phyloP scores from a whole-genome alignment of 495 filamentous ascomycete species.

The Massariosphaeria phaeospora region DNA sequence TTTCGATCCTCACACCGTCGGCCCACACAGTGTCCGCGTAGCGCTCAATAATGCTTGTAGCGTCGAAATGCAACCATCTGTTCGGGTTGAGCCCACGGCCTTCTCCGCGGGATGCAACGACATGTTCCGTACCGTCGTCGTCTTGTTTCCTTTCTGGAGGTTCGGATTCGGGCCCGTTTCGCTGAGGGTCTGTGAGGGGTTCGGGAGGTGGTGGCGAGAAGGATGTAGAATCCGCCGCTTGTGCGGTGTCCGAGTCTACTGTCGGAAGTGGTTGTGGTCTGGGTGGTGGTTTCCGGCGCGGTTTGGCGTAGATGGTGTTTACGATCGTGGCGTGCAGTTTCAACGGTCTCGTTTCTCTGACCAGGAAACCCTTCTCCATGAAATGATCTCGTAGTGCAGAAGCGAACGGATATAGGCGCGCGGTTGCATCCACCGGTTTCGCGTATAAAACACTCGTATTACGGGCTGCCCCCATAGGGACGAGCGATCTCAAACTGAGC shows the following conservation, averaged over 20 bases:
- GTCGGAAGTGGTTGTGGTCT: background rate
- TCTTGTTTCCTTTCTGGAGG: too few species aligned
- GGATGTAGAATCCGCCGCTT: background rate
- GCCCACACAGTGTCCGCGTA: slow-evolving; percentile 39
- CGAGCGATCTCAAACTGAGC: slow-evolving; percentile 31
- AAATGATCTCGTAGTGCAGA: slow-evolving; percentile 57
- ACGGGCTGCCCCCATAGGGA: slow-evolving; percentile 39
- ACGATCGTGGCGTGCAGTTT: slow-evolving; percentile 79
- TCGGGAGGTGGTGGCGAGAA: too few species aligned
- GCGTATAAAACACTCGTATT: slow-evolving; percentile 54
- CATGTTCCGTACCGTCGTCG: background rate
- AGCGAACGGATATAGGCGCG: slow-evolving; percentile 59
- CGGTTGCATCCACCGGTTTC: slow-evolving; percentile 52
- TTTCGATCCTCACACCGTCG: slow-evolving; percentile 37
- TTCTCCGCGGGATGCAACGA: slow-evolving; percentile 1
- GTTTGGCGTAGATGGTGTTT: slow-evolving; percentile 77
- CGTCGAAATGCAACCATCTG: slow-evolving; percentile 37
- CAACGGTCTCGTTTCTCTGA: slow-evolving; percentile 58
- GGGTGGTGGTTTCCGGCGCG: slow-evolving; percentile 20
- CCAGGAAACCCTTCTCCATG: slow-evolving; percentile 56
- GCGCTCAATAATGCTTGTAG: slow-evolving; percentile 35
- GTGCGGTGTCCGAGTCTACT: background rate
- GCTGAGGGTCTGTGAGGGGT: too few species aligned
- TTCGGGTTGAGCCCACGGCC: slow-evolving; percentile 35
- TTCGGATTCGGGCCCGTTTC: too few species aligned